A percentile compares a stretch with the other conserved stretches of the same genome.
phyloP scores from a whole-genome alignment of 257 asterid genomes.

The Nicotiana noctiflora region DNA sequence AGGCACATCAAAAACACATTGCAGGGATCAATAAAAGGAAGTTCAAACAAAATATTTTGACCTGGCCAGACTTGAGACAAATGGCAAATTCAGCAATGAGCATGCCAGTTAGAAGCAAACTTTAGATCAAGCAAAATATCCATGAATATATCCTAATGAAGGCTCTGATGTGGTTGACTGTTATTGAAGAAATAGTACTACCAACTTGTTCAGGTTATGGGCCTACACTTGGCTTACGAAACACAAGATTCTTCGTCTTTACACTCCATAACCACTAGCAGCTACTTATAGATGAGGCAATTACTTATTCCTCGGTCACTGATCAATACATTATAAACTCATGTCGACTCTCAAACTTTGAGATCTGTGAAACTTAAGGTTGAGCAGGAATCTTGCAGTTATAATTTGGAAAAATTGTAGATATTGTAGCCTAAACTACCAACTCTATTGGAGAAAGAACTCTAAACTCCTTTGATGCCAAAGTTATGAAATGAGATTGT shows the following conservation, averaged over 20 bases:
- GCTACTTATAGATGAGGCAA: background rate
- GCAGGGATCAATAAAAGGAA: background rate
- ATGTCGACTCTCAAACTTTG: background rate
- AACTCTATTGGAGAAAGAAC: background rate
- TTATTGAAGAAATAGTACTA: background rate
- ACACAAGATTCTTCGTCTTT: background rate
- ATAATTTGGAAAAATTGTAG: background rate
- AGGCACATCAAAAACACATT: constrained; percentile 7
- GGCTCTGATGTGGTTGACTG: background rate
- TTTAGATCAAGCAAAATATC: background rate
- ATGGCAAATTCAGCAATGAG: background rate
- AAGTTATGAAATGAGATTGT: background rate
- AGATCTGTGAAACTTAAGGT: background rate
- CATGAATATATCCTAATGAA: background rate
- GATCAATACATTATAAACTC: background rate
- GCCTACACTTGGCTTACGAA: background rate
- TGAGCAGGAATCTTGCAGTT: background rate
- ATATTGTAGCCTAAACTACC: background rate
- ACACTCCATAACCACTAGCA: background rate
- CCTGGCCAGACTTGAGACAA: background rate
- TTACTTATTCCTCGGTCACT: background rate
- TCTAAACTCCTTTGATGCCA: background rate
- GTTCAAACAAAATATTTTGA: background rate
- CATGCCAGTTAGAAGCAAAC: constrained; percentile 1
- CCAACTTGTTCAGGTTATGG: background rate